phyloP scores from a whole-genome alignment of 1,284 basidiomycete species.

The Chalciporus sp. region DNA sequence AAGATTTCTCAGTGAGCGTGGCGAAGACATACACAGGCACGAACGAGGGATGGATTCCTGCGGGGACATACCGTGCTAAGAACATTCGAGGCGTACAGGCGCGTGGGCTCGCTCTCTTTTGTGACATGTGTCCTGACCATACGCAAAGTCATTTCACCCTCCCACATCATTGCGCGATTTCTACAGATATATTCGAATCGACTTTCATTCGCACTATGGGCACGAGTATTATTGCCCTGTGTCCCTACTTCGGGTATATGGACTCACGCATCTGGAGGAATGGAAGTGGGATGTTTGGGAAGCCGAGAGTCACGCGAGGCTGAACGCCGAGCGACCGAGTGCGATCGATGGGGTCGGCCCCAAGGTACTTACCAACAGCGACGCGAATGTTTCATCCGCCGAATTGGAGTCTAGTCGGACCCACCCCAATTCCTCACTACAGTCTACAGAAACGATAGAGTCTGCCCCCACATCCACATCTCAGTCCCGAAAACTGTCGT shows the following conservation, averaged over 20 bases:
- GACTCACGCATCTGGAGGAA: slow-evolving; percentile 95
- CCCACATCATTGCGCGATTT: slow-evolving; percentile 74
- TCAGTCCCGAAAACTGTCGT: background rate
- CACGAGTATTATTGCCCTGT: slow-evolving; percentile 97
- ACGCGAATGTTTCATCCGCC: slow-evolving; percentile 8
- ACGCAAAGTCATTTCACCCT: slow-evolving; percentile 71
- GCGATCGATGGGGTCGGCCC: background rate
- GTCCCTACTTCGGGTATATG: slow-evolving; percentile 91
- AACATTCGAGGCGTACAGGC: slow-evolving; percentile 95
- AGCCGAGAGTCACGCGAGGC: slow-evolving; percentile 54
- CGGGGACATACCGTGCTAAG: slow-evolving; percentile 81
- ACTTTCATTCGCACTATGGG: slow-evolving; percentile 93
- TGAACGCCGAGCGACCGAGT: slow-evolving; percentile 22
- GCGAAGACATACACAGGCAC: slow-evolving; percentile 72
- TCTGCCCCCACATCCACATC: background rate
- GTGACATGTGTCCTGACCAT: background rate
- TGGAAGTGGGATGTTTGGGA: slow-evolving; percentile 90
- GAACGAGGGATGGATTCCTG: slow-evolving; percentile 69
- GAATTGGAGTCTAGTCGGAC: background rate
- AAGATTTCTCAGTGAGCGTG: slow-evolving; percentile 87
- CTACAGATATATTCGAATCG: slow-evolving; percentile 92
- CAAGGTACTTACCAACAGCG: slow-evolving; percentile 4
- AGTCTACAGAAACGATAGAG: background rate
- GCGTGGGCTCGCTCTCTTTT: slow-evolving; percentile 26
- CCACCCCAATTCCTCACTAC: background rate